These are phyloP conservation scores for Ambrosiella cleistominuta DNA, from an alignment of 2,329 filamentous ascomycete species.

Conservation along the genomic window DNA sequence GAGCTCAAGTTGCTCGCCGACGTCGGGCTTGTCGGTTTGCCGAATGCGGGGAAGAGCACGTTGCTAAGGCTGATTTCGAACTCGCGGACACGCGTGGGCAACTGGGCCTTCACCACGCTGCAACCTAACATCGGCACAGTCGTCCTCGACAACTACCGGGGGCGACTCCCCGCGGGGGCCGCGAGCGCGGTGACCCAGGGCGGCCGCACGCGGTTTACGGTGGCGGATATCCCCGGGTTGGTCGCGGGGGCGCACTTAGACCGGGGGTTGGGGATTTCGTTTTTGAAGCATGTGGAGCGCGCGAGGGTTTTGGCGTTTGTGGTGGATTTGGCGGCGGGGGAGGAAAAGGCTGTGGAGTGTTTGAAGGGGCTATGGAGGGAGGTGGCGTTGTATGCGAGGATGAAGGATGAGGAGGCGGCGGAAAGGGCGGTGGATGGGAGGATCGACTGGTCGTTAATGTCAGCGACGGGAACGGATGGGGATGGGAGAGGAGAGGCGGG, in stretches of 20 bases:
- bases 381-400: slow-evolving; percentile 69
- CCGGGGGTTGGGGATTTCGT: slow-evolving; percentile 75
- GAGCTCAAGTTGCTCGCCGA: slow-evolving; percentile 93
- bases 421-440: slow-evolving; percentile 40
- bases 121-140: slow-evolving; percentile 93
- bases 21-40: slow-evolving; percentile 82
- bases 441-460: slow-evolving; percentile 42
- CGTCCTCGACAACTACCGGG: slow-evolving; percentile 71
- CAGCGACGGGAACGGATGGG: slow-evolving; percentile 19
- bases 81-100: slow-evolving; percentile 73
- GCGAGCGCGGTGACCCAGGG: not conserved
- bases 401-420: slow-evolving; percentile 55
- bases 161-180: not conserved
- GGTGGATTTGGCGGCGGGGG: slow-evolving; percentile 62
- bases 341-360: slow-evolving; percentile 48
- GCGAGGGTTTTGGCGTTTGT: slow-evolving; percentile 89
- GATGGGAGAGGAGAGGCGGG: not conserved
- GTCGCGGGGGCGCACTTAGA: slow-evolving; percentile 88
- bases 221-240: slow-evolving; percentile 89
- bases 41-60: slow-evolving; percentile 92
- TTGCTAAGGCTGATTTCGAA: slow-evolving; percentile 74
- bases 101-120: slow-evolving; percentile 94
- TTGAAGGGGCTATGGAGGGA: slow-evolving; percentile 78
- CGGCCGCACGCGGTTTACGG: slow-evolving; percentile 63
- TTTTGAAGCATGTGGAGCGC: slow-evolving; percentile 84